Conservation (phyloP, 148 eudicot species). For the Amaranthus palmeri region DNA sequence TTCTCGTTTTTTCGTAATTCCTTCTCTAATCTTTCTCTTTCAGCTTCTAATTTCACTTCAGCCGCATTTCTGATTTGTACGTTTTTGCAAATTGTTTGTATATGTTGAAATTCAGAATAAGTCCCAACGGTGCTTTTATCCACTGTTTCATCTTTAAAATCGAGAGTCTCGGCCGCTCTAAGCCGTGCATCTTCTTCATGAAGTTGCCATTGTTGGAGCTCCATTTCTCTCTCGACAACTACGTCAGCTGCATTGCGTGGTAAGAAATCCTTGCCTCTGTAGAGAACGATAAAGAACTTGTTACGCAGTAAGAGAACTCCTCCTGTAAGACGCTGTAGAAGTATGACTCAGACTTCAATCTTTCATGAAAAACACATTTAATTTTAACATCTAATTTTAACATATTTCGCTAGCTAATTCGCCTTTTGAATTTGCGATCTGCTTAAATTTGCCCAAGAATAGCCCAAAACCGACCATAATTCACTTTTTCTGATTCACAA, state of each 20-base stretch:
- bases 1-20: constrained; percentile 55
- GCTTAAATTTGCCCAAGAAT: too few relatives aligned
- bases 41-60: constrained; percentile 53
- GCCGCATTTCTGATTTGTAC: constrained; percentile 23
- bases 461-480: too few relatives aligned
- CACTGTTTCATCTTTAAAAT: constrained; percentile 24
- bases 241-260: constrained; percentile 50
- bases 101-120: constrained; percentile 57
- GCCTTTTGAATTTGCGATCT: too few relatives aligned
- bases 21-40: constrained; percentile 54
- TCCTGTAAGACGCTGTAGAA: constrained; percentile 84
- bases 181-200: constrained; percentile 76
- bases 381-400: too few relatives aligned
- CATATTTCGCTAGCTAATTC: too few relatives aligned
- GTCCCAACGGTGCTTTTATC: constrained; percentile 47
- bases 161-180: constrained; percentile 41
- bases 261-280: constrained; percentile 89
- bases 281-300: constrained; percentile 82
- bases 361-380: constrained; percentile 1
- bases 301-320: constrained; percentile 88
- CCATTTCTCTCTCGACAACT: constrained; percentile 61
- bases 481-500: too few relatives aligned
- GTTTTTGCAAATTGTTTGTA: constrained; percentile 38
- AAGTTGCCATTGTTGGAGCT: constrained; percentile 60
- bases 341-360: not conserved